Evolutionary conservation across 345 rosid genomes (phyloP).

Genomic region (Orychophragmus violaceus): DNA sequence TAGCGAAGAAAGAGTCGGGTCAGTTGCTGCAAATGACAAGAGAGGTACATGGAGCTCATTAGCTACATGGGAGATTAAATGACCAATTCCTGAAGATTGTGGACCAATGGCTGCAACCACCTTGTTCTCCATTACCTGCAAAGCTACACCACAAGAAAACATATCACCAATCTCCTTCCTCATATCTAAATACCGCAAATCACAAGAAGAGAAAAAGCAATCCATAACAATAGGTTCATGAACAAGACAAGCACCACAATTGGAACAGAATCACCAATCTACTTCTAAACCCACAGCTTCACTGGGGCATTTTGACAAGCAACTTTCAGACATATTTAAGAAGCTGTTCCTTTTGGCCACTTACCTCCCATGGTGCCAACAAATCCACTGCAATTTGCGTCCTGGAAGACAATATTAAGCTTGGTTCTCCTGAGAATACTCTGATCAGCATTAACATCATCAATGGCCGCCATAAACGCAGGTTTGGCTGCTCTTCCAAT

Average conservation of each 20-base stretch:
- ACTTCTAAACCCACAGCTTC: neutral
- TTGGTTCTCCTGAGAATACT: slow-evolving; percentile 46
- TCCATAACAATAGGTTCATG: too few species aligned
- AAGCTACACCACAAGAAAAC: slow-evolving; percentile 53
- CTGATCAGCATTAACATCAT: slow-evolving; percentile 62
- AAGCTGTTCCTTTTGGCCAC: neutral
- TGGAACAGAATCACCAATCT: too few species aligned
- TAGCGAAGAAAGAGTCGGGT: slow-evolving; percentile 52
- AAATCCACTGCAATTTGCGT: slow-evolving; percentile 88
- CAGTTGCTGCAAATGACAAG: slow-evolving; percentile 67
- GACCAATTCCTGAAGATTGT: slow-evolving; percentile 90
- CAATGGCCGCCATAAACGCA: slow-evolving; percentile 58
- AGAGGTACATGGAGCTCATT: slow-evolving; percentile 69
- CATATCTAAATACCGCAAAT: neutral
- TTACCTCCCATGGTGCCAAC: slow-evolving; percentile 78
- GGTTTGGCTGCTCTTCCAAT: slow-evolving; percentile 70
- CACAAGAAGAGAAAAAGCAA: too few species aligned
- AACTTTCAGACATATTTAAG: slow-evolving; percentile 4
- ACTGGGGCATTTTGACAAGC: neutral
- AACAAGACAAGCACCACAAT: too few species aligned
- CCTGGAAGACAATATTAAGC: slow-evolving; percentile 40
- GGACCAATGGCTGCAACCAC: slow-evolving; percentile 81
- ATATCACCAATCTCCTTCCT: slow-evolving; percentile 29
- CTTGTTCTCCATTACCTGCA: slow-evolving; percentile 74
- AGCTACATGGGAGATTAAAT: slow-evolving; percentile 66